A percentile compares a stretch with the other conserved stretches of the same genome.
phyloP scores from a whole-genome alignment of 495 filamentous ascomycete genomes.

The Aspergillus ostianus region DNA sequence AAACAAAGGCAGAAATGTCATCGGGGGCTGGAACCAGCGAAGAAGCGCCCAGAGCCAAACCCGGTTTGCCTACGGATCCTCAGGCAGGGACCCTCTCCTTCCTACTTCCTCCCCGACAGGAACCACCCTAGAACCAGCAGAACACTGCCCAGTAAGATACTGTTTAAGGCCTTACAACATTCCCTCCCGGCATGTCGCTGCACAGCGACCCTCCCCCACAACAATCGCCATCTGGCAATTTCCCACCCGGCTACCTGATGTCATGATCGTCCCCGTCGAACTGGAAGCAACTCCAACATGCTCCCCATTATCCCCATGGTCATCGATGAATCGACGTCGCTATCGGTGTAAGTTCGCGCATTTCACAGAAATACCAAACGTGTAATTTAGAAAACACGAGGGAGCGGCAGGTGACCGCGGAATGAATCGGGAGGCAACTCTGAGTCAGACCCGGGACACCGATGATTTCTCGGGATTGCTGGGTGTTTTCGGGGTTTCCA shows the following conservation, averaged over 20 bases:
- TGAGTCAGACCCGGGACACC: constrained; percentile 1
- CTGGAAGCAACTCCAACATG: constrained; percentile 20
- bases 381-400: constrained; percentile 4
- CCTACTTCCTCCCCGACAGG: too few relatives aligned
- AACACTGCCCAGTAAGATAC: too few relatives aligned
- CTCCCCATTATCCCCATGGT: constrained; percentile 29
- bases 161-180: not conserved
- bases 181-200: not conserved
- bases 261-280: constrained; percentile 10
- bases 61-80: not conserved
- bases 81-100: not conserved
- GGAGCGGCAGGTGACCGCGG: constrained; percentile 32
- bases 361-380: not conserved
- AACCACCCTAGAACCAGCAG: too few relatives aligned
- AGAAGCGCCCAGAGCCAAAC: not conserved
- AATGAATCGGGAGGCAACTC: constrained; percentile 22
- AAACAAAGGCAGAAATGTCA: not conserved
- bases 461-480: not conserved
- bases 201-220: not conserved
- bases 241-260: not conserved
- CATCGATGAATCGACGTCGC: not conserved
- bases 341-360: not conserved
- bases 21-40: not conserved
- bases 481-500: not conserved
- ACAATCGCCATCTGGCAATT: not conserved